Percentiles rank a stretch among this genome's conserved stretches.
Conservation (phyloP, 805 yeast genomes). For the Suhomyces kilbournensis region DNA sequence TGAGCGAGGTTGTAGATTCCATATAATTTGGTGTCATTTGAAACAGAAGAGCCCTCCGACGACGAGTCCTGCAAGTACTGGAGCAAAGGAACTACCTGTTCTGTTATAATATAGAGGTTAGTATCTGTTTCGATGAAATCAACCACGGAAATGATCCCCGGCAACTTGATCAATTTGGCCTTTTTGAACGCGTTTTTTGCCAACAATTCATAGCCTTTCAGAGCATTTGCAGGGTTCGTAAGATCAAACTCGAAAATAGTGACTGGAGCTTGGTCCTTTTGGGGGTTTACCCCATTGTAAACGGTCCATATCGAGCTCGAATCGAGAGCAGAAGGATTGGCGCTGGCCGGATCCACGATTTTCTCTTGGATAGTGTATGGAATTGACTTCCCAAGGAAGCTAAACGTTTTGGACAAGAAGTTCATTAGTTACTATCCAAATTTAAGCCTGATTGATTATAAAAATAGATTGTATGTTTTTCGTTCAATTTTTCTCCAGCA, state of each 20-base stretch:
- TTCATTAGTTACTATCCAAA: conserved; percentile 44
- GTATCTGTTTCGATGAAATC: conserved; percentile 66
- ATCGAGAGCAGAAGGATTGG: conserved; percentile 10
- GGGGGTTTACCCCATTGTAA: conserved; percentile 54
- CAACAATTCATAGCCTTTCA: conserved; percentile 21
- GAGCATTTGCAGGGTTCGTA: conserved; percentile 31
- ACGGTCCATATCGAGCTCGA: conserved; percentile 56
- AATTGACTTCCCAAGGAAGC: conserved; percentile 51
- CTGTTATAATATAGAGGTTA: conserved; percentile 60
- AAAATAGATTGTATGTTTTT: neutral
- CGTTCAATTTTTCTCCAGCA: neutral
- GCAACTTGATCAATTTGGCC: conserved; percentile 59
- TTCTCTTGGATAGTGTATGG: conserved; percentile 56
- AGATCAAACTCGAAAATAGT: conserved; percentile 66
- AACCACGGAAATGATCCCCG: conserved; percentile 61
- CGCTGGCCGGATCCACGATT: conserved; percentile 26
- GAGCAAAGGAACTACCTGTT: conserved; percentile 55
- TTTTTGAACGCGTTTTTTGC: conserved; percentile 40
- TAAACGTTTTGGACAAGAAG: conserved; percentile 62
- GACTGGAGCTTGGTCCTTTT: conserved; percentile 50
- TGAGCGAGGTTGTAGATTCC: conserved; percentile 57
- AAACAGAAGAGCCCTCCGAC: conserved; percentile 7
- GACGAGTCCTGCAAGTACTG: conserved; percentile 23
- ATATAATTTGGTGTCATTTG: conserved; percentile 41
- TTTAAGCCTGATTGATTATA: no score